These are phyloP conservation scores for Leccinum pellstonianum DNA, from an alignment of 768 basidiomycete species.

Conservation along the genomic window DNA sequence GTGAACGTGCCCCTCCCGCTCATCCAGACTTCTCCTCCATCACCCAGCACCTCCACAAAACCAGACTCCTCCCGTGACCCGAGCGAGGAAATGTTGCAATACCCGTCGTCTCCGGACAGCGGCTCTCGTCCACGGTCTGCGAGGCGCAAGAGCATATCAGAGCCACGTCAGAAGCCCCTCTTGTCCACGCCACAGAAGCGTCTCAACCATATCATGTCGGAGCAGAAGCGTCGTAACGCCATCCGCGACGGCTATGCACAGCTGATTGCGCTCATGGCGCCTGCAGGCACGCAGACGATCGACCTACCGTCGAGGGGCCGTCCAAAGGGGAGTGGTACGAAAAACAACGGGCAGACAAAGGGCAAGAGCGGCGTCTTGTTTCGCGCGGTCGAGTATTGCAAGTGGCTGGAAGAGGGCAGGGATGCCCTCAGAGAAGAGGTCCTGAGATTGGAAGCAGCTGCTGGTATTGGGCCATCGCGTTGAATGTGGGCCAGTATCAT, in stretches of 20 bases:
- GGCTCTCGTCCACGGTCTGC: constrained; percentile 13
- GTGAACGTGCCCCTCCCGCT: background rate
- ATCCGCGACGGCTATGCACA: constrained; percentile 90
- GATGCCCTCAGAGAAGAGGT: constrained; percentile 72
- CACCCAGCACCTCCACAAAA: constrained; percentile 9
- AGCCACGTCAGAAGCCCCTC: constrained; percentile 50
- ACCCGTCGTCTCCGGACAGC: constrained; percentile 15
- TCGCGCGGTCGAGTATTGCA: constrained; percentile 81
- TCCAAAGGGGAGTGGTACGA: constrained; percentile 72
- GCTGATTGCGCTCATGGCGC: constrained; percentile 75
- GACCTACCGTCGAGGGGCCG: constrained; percentile 76
- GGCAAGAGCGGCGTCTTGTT: constrained; percentile 90
- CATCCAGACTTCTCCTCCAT: constrained; percentile 2
- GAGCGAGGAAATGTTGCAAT: constrained; percentile 4
- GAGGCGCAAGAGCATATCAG: constrained; percentile 26
- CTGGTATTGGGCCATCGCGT: constrained; percentile 42
- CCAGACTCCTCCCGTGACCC: constrained; percentile 8
- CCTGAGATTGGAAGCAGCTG: constrained; percentile 61
- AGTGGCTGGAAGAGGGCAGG: constrained; percentile 82
- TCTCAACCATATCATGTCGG: constrained; percentile 91
- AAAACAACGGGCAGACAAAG: constrained; percentile 68
- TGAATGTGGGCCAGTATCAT: background rate
- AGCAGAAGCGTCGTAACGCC: constrained; percentile 90
- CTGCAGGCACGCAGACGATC: constrained; percentile 69
- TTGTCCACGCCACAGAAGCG: constrained; percentile 85